Evolutionary conservation across 495 filamentous ascomycete genomes (phyloP), one percentile per base, ranked within the genome.

Genomic region (Penicillium waksmanii): DNA sequence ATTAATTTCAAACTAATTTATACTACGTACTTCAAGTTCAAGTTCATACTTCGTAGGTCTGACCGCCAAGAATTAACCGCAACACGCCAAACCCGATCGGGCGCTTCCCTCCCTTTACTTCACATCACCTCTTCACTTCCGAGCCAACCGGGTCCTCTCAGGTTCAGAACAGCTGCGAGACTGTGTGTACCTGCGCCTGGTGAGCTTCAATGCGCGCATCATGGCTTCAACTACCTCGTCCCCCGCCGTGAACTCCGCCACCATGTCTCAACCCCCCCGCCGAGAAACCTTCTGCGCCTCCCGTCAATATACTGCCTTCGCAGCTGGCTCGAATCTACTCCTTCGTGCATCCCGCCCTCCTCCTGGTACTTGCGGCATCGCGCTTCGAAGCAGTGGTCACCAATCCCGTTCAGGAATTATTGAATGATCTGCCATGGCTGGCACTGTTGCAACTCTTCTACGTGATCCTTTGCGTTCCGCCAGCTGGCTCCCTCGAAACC

Each of bases 401-500:
- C 33, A 80, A 93, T 65, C 93, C 95, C 8, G 83, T 89, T 8
- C 68, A 81, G 15, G 81, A 86, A 15, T 83, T 98, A 54, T 61
- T 81, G 2, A 79, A 63, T 34, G 74, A 83, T 27, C 70, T 95
- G n/a, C 82, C 87, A 3, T 73, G 84, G 49, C 76, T 95, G 13
- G 76, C 82, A 2, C 69, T 80, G 2, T 65, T 92, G 2, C 94
- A 98, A 70, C 70, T 84, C 12, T 71, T 64, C 5, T 97, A 92
- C 70, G 85, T 80, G 42, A 68, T 91, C 17, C 58, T 88, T 21
- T 96, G 93, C 73, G 81, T 96, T 12, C 91, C 91, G 3, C 82
- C 83, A 17, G 86, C 81, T 0, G 87, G 85, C 13, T 73, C 80
- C 23, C 58, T 61, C 6, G 50, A 69, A 57, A 56, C 66, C 53